Conservation (phyloP, 352 stramenopile genomes). For the Thalassiosira exigua region DNA sequence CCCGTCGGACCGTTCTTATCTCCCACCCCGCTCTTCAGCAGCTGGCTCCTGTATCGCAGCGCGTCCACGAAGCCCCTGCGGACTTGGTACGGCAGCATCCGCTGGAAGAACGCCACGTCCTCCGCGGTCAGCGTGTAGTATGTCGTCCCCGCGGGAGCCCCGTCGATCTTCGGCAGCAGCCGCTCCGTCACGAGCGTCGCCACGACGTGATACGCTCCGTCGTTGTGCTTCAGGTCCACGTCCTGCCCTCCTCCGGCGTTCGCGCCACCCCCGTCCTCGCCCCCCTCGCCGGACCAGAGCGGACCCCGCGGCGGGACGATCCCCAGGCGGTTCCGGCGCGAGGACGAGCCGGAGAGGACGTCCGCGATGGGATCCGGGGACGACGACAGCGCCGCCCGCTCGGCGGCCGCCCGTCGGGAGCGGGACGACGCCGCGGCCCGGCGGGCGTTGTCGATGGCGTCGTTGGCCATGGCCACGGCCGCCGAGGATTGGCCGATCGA, state of each 20-base stretch:
- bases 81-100: conserved; percentile 48
- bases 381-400: neutral
- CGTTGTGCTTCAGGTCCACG: conserved; percentile 69
- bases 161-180: conserved; percentile 52
- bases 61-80: conserved; percentile 71
- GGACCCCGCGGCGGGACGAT: too few relatives aligned
- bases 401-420: neutral
- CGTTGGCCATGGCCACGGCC: conserved; percentile 52
- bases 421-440: conserved; percentile 40
- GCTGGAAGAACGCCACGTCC: conserved; percentile 62
- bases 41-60: conserved; percentile 54
- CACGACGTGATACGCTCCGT: conserved; percentile 76
- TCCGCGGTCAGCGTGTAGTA: conserved; percentile 46
- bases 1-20: conserved; percentile 1
- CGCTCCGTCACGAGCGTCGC: conserved; percentile 66
- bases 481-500: conserved; percentile 41
- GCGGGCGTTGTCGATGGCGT: conserved; percentile 48
- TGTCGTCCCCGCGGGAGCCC: conserved; percentile 2
- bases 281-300: too few relatives aligned
- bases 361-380: too few relatives aligned
- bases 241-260: too few relatives aligned
- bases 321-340: too few relatives aligned
- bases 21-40: conserved; percentile 21
- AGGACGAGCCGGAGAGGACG: too few relatives aligned
- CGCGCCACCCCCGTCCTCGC: too few relatives aligned